phyloP scores from a whole-genome alignment of 306 rosid species.

The Pyrus betulifolia region DNA sequence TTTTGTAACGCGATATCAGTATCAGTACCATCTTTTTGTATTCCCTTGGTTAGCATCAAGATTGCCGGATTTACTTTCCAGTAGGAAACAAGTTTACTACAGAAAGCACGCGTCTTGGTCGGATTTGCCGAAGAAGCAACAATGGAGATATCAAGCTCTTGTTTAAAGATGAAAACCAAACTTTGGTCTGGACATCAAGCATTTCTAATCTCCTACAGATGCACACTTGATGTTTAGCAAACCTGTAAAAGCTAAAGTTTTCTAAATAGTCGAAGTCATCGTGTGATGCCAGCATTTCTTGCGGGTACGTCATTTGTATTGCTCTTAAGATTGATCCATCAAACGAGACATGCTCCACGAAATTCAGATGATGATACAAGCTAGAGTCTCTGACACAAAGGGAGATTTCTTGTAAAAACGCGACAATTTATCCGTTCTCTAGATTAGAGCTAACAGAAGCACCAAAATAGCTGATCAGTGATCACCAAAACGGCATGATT shows the following conservation, averaged over 20 bases:
- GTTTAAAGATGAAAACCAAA: constrained; percentile 16
- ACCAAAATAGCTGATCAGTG: not conserved
- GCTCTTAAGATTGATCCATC: not conserved
- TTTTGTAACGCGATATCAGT: not conserved
- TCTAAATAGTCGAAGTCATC: not conserved
- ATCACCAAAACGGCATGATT: not conserved
- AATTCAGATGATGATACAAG: not conserved
- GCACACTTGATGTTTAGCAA: not conserved
- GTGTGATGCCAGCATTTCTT: not conserved
- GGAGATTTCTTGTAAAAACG: not conserved
- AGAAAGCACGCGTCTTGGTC: not conserved
- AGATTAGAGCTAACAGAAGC: not conserved
- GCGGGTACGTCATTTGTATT: not conserved
- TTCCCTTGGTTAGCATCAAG: too few relatives aligned
- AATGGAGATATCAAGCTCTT: constrained; percentile 13
- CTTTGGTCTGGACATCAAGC: constrained; percentile 8
- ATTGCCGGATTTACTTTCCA: not conserved
- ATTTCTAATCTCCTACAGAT: constrained; percentile 16
- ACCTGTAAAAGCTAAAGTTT: not conserved
- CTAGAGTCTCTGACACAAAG: not conserved
- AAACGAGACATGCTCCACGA: not conserved
- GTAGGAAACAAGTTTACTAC: not conserved
- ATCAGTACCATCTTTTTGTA: not conserved
- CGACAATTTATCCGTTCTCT: not conserved
- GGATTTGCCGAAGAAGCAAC: constrained; percentile 7